Conservation (phyloP, 768 basidiomycete genomes). For the Xanthoconium stramineum region DNA sequence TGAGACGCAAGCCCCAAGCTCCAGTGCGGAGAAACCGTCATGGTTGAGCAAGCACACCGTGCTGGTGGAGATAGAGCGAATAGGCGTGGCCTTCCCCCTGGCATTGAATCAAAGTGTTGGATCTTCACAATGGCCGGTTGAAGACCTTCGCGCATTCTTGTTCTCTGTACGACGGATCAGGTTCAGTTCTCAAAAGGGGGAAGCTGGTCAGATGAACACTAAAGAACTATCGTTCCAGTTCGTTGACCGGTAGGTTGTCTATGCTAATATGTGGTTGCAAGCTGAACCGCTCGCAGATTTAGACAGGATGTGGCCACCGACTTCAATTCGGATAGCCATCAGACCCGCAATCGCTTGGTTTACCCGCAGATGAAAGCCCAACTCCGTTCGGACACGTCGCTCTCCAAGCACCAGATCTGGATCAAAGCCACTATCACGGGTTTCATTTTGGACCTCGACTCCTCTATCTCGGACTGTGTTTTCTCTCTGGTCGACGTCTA, state of each 20-base stretch:
- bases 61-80: constrained; percentile 53
- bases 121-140: constrained; percentile 38
- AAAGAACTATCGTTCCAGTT: constrained; percentile 82
- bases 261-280: background rate
- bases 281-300: constrained; percentile 51
- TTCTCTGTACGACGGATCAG: constrained; percentile 75
- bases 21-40: constrained; percentile 29
- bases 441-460: constrained; percentile 81
- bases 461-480: constrained; percentile 71
- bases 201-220: constrained; percentile 75
- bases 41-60: constrained; percentile 59
- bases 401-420: constrained; percentile 51
- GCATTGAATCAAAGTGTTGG: constrained; percentile 58
- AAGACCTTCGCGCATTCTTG: constrained; percentile 72
- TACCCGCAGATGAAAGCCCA: constrained; percentile 83
- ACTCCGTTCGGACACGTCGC: constrained; percentile 53
- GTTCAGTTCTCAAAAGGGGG: constrained; percentile 71
- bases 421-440: constrained; percentile 74
- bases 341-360: constrained; percentile 65
- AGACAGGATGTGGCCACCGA: constrained; percentile 67
- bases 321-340: constrained; percentile 67
- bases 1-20: constrained; percentile 50
- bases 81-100: constrained; percentile 92
- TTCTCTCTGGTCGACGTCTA: constrained; percentile 87
- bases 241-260: constrained; percentile 56